Evolutionary conservation across 306 rosid genomes (phyloP).

Genomic region (Fragaria nilgerrensis): DNA sequence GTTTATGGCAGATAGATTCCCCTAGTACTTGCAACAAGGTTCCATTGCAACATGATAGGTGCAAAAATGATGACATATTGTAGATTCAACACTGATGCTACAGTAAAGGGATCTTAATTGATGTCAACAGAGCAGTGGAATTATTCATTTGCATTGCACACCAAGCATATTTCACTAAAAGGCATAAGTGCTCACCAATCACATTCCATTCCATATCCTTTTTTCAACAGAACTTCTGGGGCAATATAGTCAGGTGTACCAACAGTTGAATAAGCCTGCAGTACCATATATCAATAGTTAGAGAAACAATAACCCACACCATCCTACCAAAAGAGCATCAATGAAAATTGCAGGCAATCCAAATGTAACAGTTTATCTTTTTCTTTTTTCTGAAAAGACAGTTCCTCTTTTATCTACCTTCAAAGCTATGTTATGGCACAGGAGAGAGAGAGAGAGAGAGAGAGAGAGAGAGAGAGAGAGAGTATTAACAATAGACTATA

Average conservation of each 20-base stretch:
- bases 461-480: constrained; percentile 10
- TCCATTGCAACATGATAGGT: not conserved
- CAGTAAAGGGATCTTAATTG: not conserved
- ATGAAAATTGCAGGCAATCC: not conserved
- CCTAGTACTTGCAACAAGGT: not conserved
- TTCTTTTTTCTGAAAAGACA: no score
- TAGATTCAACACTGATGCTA: not conserved
- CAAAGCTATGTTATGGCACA: not conserved
- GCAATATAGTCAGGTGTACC: constrained; percentile 99
- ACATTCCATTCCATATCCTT: constrained; percentile 98
- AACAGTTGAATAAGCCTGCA: constrained; percentile 99
- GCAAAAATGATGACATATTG: not conserved
- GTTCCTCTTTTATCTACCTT: not conserved
- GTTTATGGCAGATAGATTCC: not conserved
- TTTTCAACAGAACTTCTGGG: constrained; percentile 97
- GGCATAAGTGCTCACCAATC: constrained; percentile 72
- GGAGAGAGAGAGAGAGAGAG: constrained; percentile 1
- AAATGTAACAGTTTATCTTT: not conserved
- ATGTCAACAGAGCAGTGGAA: not conserved
- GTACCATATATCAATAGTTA: constrained; percentile 27
- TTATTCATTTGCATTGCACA: not conserved
- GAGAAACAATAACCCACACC: constrained; percentile 8
- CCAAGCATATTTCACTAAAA: not conserved
- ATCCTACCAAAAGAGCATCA: not conserved
- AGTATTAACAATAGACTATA: not conserved